A percentile compares a stretch with the other conserved stretches of the same genome.
These are phyloP conservation scores for Bruguiera hainesii DNA, from an alignment of 441 rosid genomes.

Conservation along the genomic window DNA sequence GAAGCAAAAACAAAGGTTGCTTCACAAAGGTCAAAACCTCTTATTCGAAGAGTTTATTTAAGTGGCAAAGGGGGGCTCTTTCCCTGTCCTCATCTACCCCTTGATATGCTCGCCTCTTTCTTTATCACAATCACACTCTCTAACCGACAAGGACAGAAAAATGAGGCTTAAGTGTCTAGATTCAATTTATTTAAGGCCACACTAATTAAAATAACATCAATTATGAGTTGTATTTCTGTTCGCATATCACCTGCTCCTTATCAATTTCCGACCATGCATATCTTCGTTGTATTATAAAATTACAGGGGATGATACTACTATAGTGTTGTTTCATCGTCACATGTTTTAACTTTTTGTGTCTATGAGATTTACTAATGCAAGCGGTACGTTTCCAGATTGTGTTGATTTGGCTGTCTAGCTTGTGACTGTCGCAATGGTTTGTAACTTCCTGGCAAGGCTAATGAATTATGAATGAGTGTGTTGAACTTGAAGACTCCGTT, in stretches of 20 bases:
- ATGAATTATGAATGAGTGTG: no score
- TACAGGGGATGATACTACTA: no score
- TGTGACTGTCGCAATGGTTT: no score
- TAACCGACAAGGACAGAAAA: not conserved
- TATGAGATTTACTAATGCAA: no score
- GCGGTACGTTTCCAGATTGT: no score
- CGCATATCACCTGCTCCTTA: not conserved
- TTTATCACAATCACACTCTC: not conserved
- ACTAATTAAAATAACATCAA: not conserved
- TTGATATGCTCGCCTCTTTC: constrained; percentile 6
- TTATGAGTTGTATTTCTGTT: not conserved
- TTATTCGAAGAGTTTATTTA: constrained; percentile 3
- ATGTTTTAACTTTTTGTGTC: not conserved
- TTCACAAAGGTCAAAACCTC: constrained; percentile 6
- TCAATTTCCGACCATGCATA: not conserved
- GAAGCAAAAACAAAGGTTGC: constrained; percentile 6
- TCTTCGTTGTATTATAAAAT: not conserved
- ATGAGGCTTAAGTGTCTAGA: constrained; percentile 11
- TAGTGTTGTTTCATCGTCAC: not conserved
- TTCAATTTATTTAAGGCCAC: constrained; percentile 20
- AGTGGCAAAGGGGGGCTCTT: not conserved
- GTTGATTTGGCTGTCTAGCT: no score
- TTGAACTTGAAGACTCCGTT: no score
- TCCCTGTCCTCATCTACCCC: constrained; percentile 15
- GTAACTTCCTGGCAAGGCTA: no score